Base-by-base conservation (phyloP, 257 asterid species). In the Solanum medicagineum region DNA sequence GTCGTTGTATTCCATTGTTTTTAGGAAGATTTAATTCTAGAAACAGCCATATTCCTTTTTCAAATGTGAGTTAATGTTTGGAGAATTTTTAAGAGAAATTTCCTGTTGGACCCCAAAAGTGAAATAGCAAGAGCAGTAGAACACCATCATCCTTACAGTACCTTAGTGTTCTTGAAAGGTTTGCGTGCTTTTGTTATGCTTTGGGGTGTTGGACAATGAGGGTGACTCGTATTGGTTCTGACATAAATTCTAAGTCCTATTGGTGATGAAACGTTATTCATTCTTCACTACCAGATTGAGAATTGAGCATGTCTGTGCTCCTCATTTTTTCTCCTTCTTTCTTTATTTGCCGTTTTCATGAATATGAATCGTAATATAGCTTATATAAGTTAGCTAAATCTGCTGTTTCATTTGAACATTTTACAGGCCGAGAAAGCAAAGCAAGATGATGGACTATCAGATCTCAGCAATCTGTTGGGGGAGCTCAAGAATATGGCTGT, bases 401-500 rank as follows among this genome's bases (percentile, higher is more conserved):
- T 53, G 19, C 12, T 84, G 20, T 53, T 36, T 56, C 57, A 13
- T 32, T 19, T 60, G 45, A 56, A 69, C 10, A 70, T 24, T 24
- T 59, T 47, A 44, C 87, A 91, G 93, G 86, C 73, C 2, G 93
- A 89, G 85, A 89, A 84, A 63, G 86, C 51, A 47, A 91, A 91
- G 83, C 92, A 91, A 89, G 93, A 91, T 75, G 92, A 91, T 86
- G 92, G 88, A 10, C 81, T 91, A 36, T 86, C 88, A 26, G 90
- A 88, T 69, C 84, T 91, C 66, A 91, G 93, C 75, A 85, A 88
- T 62, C 10, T 88, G 49, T 83, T 91, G 86, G 90, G 92, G 70
- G 92, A 89, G 62, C 87, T 91, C 71, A 91, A 89, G 89, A 83
- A 54, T 16, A 91, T 91, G 93, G 93, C 93, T 57, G 20, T 85